Evolutionary conservation across 2,329 filamentous ascomycete species (phyloP).

Genomic region (Zymoseptoria tritici): DNA sequence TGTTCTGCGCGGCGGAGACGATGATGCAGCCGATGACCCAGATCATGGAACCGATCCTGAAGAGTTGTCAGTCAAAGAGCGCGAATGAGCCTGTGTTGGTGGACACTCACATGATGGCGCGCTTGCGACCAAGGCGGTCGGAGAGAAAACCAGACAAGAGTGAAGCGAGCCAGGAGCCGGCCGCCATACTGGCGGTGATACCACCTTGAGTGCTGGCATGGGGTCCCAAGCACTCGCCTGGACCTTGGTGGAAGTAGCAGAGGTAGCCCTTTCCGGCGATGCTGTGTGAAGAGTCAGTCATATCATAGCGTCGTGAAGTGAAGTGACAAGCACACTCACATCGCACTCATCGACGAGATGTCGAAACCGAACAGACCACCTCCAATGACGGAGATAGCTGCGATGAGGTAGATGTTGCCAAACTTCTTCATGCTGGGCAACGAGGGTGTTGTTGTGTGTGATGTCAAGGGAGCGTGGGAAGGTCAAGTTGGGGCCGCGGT

Average conservation of each 20-base stretch:
- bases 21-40: slow-evolving; percentile 55
- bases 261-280: slow-evolving; percentile 62
- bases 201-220: slow-evolving; percentile 53
- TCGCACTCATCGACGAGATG: slow-evolving; percentile 63
- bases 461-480: neutral
- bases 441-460: neutral
- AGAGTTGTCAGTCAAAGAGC: neutral
- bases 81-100: neutral
- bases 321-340: slow-evolving; percentile 21
- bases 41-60: slow-evolving; percentile 28
- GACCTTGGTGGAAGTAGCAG: slow-evolving; percentile 60
- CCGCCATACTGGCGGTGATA: slow-evolving; percentile 65
- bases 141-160: slow-evolving; percentile 53
- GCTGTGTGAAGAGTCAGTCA: slow-evolving; percentile 2
- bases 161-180: slow-evolving; percentile 61
- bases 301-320: neutral
- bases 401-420: slow-evolving; percentile 52
- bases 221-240: slow-evolving; percentile 46
- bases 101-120: slow-evolving; percentile 43
- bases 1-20: slow-evolving; percentile 55
- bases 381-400: slow-evolving; percentile 53
- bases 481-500: neutral
- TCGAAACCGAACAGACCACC: slow-evolving; percentile 65
- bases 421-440: slow-evolving; percentile 31
- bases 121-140: slow-evolving; percentile 49